phyloP scores from a whole-genome alignment of 441 rosid genomes.

The Mallotus japonicus region DNA sequence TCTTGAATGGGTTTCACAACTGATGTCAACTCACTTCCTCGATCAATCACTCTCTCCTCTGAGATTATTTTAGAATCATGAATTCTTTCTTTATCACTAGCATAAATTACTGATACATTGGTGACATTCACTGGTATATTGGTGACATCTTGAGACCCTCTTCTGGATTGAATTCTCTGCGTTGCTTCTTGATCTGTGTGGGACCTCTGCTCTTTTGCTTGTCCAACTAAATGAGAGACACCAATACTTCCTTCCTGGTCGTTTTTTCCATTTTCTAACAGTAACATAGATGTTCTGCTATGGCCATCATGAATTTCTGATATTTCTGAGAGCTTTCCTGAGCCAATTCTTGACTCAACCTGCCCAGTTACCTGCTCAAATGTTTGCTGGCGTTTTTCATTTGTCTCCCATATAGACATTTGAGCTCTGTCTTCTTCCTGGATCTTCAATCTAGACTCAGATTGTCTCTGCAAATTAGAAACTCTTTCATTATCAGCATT shows the following conservation, averaged over 20 bases:
- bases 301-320: slow-evolving; percentile 32
- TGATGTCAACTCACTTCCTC: slow-evolving; percentile 35
- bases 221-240: slow-evolving; percentile 36
- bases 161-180: slow-evolving; percentile 39
- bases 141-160: slow-evolving; percentile 38
- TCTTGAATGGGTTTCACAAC: slow-evolving; percentile 33
- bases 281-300: slow-evolving; percentile 37
- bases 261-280: slow-evolving; percentile 39
- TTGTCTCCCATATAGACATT: slow-evolving; percentile 31
- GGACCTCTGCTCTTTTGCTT: slow-evolving; percentile 34
- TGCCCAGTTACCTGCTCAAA: slow-evolving; percentile 37
- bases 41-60: slow-evolving; percentile 43
- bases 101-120: slow-evolving; percentile 37
- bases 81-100: slow-evolving; percentile 33
- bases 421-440: slow-evolving; percentile 42
- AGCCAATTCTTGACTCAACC: slow-evolving; percentile 30
- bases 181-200: slow-evolving; percentile 34
- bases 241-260: slow-evolving; percentile 34
- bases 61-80: slow-evolving; percentile 39
- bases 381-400: slow-evolving; percentile 33
- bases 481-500: slow-evolving; percentile 33
- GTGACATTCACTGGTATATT: slow-evolving; percentile 38
- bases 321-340: slow-evolving; percentile 36
- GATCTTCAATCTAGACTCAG: slow-evolving; percentile 42
- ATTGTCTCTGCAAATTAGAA: slow-evolving; percentile 39